Conservation (phyloP, 352 stramenopile species). For the Phytophthora sp. region DNA sequence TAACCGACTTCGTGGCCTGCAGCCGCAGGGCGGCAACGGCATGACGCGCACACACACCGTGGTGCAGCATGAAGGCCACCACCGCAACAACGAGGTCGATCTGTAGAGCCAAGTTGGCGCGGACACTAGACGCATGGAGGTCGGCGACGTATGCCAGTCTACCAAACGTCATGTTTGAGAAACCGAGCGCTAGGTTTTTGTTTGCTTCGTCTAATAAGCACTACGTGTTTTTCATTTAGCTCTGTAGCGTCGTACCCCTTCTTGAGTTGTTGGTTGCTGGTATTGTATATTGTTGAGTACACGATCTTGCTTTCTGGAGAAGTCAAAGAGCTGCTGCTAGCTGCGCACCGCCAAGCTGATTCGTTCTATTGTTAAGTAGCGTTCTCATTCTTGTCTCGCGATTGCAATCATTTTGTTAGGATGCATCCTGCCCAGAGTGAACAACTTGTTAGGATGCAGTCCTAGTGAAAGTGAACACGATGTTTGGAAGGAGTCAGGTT, state of each 20-base stretch:
- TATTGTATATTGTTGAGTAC: conserved; percentile 10
- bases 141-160: conserved; percentile 9
- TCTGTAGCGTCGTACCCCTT: conserved; percentile 2
- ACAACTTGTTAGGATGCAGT: conserved; percentile 18
- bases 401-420: conserved; percentile 21
- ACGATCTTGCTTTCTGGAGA: conserved; percentile 3
- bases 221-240: conserved; percentile 31
- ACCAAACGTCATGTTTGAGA: conserved; percentile 24
- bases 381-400: background rate
- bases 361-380: background rate
- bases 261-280: background rate
- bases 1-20: conserved; percentile 27
- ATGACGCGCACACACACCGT: conserved; percentile 35
- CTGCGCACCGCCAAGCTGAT: background rate
- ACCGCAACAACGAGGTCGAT: conserved; percentile 58
- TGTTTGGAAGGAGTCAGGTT: conserved; percentile 14
- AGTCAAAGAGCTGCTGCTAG: background rate
- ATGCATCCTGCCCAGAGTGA: conserved; percentile 5
- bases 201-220: conserved; percentile 37
- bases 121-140: conserved; percentile 11
- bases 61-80: conserved; percentile 29
- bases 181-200: conserved; percentile 33
- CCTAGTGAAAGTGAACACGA: conserved; percentile 11
- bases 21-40: conserved; percentile 23
- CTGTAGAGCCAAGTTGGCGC: conserved; percentile 25